phyloP scores from a whole-genome alignment of 2,329 filamentous ascomycete genomes.

The Graphilbum fragrans region DNA sequence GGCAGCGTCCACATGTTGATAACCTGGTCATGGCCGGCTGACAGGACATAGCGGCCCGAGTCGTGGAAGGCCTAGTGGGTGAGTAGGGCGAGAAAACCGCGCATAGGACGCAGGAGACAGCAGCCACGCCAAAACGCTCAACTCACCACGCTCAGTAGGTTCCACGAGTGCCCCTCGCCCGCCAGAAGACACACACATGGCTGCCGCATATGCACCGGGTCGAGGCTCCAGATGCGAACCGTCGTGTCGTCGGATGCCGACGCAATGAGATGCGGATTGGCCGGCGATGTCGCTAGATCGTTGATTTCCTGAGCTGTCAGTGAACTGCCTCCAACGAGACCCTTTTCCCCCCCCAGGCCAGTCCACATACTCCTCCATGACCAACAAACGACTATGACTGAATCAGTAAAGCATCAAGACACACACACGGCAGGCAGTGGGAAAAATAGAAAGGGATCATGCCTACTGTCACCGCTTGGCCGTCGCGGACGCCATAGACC shows the following conservation, averaged over 20 bases:
- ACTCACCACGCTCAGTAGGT: constrained; percentile 48
- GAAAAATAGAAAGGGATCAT: too few species aligned
- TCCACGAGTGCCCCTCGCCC: constrained; percentile 61
- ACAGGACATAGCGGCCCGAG: constrained; percentile 60
- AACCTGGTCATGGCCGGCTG: constrained; percentile 61
- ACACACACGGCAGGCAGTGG: constrained; percentile 1
- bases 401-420: constrained; percentile 4
- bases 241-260: constrained; percentile 65
- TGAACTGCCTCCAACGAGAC: too few species aligned
- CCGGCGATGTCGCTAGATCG: constrained; percentile 59
- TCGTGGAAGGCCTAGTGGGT: constrained; percentile 60
- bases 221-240: constrained; percentile 65
- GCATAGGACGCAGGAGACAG: not conserved
- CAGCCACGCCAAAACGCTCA: constrained; percentile 14
- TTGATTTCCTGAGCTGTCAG: constrained; percentile 48
- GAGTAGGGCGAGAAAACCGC: too few species aligned
- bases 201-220: constrained; percentile 47
- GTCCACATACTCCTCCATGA: constrained; percentile 50
- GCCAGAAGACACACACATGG: constrained; percentile 61
- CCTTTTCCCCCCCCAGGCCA: not conserved
- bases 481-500: constrained; percentile 53
- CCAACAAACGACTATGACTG: constrained; percentile 44
- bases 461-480: constrained; percentile 40
- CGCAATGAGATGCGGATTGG: constrained; percentile 55
- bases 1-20: constrained; percentile 63